Evolutionary conservation across 2,329 filamentous ascomycete genomes (phyloP).

Genomic region (Monilinia polystroma): DNA sequence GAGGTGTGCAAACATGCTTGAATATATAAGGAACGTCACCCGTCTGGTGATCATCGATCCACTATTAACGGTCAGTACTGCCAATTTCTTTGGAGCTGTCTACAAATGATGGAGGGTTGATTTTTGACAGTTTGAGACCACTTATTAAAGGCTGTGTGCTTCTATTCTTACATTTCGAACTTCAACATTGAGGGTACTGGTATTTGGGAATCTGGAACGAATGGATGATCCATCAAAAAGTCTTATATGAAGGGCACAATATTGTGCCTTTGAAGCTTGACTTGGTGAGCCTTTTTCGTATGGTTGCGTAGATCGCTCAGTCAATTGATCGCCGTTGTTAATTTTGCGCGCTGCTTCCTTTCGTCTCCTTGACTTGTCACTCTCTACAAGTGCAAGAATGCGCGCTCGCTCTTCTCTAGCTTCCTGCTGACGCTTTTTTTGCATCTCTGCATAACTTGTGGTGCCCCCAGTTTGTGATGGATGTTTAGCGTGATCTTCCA

Average conservation of each 20-base stretch:
- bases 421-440: slow-evolving; percentile 63
- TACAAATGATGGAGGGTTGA: neutral
- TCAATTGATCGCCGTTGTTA: slow-evolving; percentile 34
- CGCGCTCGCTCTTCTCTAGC: slow-evolving; percentile 67
- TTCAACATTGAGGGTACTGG: slow-evolving; percentile 59
- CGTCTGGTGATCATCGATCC: slow-evolving; percentile 68
- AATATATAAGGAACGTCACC: slow-evolving; percentile 72
- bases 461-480: slow-evolving; percentile 39
- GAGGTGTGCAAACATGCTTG: slow-evolving; percentile 77
- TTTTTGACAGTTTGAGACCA: neutral
- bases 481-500: neutral
- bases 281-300: slow-evolving; percentile 19
- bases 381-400: slow-evolving; percentile 72
- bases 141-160: neutral
- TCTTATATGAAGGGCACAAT: slow-evolving; percentile 71
- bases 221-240: slow-evolving; percentile 83
- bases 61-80: slow-evolving; percentile 42
- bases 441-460: slow-evolving; percentile 51
- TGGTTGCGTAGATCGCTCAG: neutral
- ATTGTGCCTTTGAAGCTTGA: slow-evolving; percentile 29
- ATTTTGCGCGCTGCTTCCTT: slow-evolving; percentile 52
- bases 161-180: slow-evolving; percentile 53
- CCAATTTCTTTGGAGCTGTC: neutral
- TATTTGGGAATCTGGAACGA: slow-evolving; percentile 66
- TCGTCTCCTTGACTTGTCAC: slow-evolving; percentile 69